Conservation (phyloP, 768 basidiomycete genomes). For the Calocybe cyanea region DNA sequence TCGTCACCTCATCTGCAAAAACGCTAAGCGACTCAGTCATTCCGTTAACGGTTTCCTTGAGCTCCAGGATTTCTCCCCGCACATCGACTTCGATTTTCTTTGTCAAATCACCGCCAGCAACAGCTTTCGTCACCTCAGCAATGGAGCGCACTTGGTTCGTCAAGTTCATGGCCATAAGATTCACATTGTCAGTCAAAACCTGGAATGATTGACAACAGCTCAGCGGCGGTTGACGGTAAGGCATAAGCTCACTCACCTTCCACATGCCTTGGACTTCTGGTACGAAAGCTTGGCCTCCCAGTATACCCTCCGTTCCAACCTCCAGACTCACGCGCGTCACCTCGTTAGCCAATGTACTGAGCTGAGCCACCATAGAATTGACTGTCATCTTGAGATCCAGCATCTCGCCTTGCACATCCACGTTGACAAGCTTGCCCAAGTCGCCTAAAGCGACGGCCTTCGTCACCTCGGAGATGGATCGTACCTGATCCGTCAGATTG, state of each 20-base stretch:
- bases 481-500: constrained; percentile 82
- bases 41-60: constrained; percentile 90
- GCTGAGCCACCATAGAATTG: constrained; percentile 82
- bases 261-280: constrained; percentile 94
- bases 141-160: constrained; percentile 86
- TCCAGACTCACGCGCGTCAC: constrained; percentile 92
- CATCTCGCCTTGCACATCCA: constrained; percentile 95
- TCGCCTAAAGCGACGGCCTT: constrained; percentile 87
- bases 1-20: constrained; percentile 75
- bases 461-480: constrained; percentile 89
- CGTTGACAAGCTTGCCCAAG: constrained; percentile 78
- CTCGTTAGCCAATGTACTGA: constrained; percentile 71
- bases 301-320: constrained; percentile 88
- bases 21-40: constrained; percentile 89
- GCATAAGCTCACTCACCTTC: constrained; percentile 47
- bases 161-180: constrained; percentile 86
- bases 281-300: constrained; percentile 90
- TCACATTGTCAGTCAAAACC: constrained; percentile 76
- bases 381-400: constrained; percentile 83
- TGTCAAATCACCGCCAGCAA: constrained; percentile 88
- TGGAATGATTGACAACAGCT: constrained; percentile 12
- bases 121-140: constrained; percentile 92
- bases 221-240: background rate
- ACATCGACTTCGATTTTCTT: constrained; percentile 93
- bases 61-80: constrained; percentile 85